Evolutionary conservation across 2,329 filamentous ascomycete genomes (phyloP).

Genomic region (Didymella pomorum): DNA sequence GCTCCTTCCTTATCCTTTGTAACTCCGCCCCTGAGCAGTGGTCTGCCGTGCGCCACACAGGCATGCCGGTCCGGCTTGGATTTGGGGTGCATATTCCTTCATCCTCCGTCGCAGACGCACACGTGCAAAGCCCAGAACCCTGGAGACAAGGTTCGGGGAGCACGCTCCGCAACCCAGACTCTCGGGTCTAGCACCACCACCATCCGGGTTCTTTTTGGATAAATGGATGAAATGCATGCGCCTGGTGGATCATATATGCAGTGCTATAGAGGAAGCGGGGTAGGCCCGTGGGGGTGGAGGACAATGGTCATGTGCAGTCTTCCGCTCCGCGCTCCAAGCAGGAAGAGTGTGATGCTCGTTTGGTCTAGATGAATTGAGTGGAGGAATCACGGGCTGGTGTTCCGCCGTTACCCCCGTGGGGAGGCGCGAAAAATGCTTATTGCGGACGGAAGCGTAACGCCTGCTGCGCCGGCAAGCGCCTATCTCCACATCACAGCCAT

Average conservation of each 20-base stretch:
- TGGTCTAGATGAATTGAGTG: conserved; percentile 5
- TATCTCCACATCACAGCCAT: conserved; percentile 15
- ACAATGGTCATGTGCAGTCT: conserved; percentile 6
- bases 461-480: conserved; percentile 8
- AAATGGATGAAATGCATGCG: conserved; percentile 17
- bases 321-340: conserved; percentile 19
- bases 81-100: conserved; percentile 2
- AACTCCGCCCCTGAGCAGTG: conserved; percentile 7
- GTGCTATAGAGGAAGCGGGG: conserved; percentile 20
- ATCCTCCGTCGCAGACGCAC: conserved; percentile 22
- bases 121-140: conserved; percentile 26
- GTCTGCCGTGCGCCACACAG: conserved; percentile 9
- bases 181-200: conserved; percentile 31
- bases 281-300: conserved; percentile 18
- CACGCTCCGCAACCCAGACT: conserved; percentile 33
- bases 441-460: conserved; percentile 1
- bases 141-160: conserved; percentile 33
- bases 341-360: conserved; percentile 4
- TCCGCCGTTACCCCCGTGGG: conserved; percentile 9
- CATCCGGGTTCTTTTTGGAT: conserved; percentile 25
- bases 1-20: conserved; percentile 11
- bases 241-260: conserved; percentile 17
- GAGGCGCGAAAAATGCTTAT: background rate
- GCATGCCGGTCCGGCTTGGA: conserved; percentile 19
- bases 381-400: conserved; percentile 11